Conservation (phyloP, 768 basidiomycete species). For the Fistulinella prunicolor region DNA sequence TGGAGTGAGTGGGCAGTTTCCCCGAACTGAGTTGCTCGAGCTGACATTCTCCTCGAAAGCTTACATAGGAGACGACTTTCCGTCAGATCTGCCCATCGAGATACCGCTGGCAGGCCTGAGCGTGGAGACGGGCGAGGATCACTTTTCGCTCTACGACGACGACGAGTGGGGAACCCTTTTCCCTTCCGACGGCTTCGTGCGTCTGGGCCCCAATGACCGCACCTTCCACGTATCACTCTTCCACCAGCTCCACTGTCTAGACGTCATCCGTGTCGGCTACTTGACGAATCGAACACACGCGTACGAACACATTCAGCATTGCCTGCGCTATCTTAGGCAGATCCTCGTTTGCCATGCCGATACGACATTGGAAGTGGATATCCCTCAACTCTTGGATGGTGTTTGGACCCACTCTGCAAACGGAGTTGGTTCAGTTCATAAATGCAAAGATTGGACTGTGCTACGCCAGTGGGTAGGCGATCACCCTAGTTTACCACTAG, state of each 20-base stretch:
- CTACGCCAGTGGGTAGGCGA: slow-evolving; percentile 29
- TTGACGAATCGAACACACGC: slow-evolving; percentile 22
- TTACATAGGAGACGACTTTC: slow-evolving; percentile 31
- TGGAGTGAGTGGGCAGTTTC: slow-evolving; percentile 31
- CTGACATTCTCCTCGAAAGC: slow-evolving; percentile 10
- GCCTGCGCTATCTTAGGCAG: slow-evolving; percentile 40
- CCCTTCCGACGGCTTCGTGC: slow-evolving; percentile 33
- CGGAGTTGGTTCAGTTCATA: slow-evolving; percentile 31
- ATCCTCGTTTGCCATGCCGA: slow-evolving; percentile 38
- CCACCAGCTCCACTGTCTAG: slow-evolving; percentile 50
- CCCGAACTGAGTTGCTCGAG: background rate
- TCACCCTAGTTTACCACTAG: slow-evolving; percentile 26
- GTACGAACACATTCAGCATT: slow-evolving; percentile 35
- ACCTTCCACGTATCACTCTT: slow-evolving; percentile 39
- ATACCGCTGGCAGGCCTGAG: slow-evolving; percentile 30
- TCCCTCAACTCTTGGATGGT: slow-evolving; percentile 24
- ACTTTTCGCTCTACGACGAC: slow-evolving; percentile 34
- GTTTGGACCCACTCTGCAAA: slow-evolving; percentile 29
- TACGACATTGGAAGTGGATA: slow-evolving; percentile 36
- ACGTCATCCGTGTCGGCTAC: slow-evolving; percentile 33
- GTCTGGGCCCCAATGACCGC: slow-evolving; percentile 33
- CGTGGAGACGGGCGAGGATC: slow-evolving; percentile 22
- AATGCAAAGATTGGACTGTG: slow-evolving; percentile 34
- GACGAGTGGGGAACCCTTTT: slow-evolving; percentile 37
- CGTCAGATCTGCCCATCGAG: slow-evolving; percentile 31